A percentile compares a stretch with the other conserved stretches of the same genome.
Conservation (phyloP, 768 basidiomycete species). For the Leccinum truebloodii region DNA sequence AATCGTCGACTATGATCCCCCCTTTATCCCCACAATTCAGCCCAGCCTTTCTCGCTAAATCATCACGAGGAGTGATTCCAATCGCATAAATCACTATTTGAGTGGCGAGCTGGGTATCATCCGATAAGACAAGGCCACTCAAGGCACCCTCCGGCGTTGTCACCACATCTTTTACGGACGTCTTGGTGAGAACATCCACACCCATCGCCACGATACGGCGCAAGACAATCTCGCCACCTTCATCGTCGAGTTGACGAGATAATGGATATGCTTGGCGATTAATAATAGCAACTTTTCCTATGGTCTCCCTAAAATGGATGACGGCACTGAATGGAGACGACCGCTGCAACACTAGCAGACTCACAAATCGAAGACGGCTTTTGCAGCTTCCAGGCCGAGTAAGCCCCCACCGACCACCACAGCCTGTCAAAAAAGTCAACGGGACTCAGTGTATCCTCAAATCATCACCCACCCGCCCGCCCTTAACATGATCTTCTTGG, state of each 20-base stretch:
- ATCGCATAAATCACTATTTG: slow-evolving; percentile 67
- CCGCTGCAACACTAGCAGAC: slow-evolving; percentile 1
- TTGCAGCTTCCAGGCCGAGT: slow-evolving; percentile 74
- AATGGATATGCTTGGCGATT: slow-evolving; percentile 54
- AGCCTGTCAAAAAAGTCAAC: not conserved
- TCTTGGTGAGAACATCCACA: slow-evolving; percentile 51
- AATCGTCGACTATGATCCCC: slow-evolving; percentile 60
- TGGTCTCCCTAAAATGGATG: slow-evolving; percentile 25
- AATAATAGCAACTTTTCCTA: slow-evolving; percentile 51
- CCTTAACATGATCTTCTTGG: slow-evolving; percentile 43
- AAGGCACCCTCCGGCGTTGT: slow-evolving; percentile 42
- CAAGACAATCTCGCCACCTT: slow-evolving; percentile 61
- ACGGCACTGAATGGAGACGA: not conserved
- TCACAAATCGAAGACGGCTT: slow-evolving; percentile 62
- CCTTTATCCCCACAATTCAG: slow-evolving; percentile 50
- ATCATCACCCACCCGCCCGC: slow-evolving; percentile 22
- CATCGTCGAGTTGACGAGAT: slow-evolving; percentile 58
- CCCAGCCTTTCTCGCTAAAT: slow-evolving; percentile 55
- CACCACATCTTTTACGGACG: slow-evolving; percentile 38
- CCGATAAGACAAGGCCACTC: slow-evolving; percentile 49
- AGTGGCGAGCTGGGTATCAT: slow-evolving; percentile 46
- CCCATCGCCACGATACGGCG: slow-evolving; percentile 61
- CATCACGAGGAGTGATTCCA: slow-evolving; percentile 71
- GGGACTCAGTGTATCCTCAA: not conserved
- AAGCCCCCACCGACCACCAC: slow-evolving; percentile 67